Base-by-base conservation (phyloP, 2,329 filamentous ascomycete genomes). In the Didymella segeticola region DNA sequence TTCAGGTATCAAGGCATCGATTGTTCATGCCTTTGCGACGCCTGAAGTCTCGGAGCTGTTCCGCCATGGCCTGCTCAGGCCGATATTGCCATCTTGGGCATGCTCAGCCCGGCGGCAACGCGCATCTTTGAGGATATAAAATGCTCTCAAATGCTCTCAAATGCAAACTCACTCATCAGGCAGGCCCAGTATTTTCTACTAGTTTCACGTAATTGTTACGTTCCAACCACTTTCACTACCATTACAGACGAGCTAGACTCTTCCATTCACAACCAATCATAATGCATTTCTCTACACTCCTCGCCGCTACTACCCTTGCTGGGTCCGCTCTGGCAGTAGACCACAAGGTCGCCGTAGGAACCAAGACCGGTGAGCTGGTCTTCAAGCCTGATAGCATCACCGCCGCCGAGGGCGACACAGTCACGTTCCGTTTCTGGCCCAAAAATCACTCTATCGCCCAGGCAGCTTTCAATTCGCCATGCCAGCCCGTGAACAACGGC, bases 381-480 rank as follows among this genome's bases (percentile, higher is more conserved):
- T 76, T 76, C 64, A 63, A 66, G 54, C 74, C 74, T 15, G 68
- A 70, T 54, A 68, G 52, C 57, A 58, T 73, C 54, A 64, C 60
- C 17, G 74, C 74, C 10, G 68, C 64, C 17, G 54, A 71, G 52
- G 74, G 73, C 31, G 74, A 76, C 52, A 74, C 64, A 25, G 68
- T 76, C 41, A 69, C 60, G 17, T 77, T 75, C 69, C 58, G 63
- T 43, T 77, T 76, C 67, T 75, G 69, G 67, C 70, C 73, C 43
- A 70, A 70, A 62, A 72, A 72, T 62, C 74, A 77, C 65, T 74
- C 70, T 33, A 69, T 76, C 48, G 73, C 70, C 19, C 71, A 75
- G 54, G 64, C 66, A 23, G 58, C 70, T 36, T 75, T 75, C 50
- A 68, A 51, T 43, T 53, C 55, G 7, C 72, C 74, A 33, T 77